Evolutionary conservation across 2,329 filamentous ascomycete genomes (phyloP), one percentile per base, ranked within the genome.

Genomic region (Calonectria pteridis): DNA sequence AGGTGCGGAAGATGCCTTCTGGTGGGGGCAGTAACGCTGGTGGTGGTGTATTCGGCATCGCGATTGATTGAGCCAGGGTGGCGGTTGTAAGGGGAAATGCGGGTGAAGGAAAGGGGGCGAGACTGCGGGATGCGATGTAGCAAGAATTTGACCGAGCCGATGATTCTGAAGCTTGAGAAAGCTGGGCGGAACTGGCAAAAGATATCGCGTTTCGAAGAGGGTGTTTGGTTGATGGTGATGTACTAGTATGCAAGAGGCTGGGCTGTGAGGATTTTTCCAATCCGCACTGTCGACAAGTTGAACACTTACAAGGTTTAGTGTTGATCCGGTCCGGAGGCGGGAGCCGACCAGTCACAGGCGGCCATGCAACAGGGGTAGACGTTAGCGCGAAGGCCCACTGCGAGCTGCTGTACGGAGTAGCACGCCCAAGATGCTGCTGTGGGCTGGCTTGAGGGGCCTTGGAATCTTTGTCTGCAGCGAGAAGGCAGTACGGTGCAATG

Each of bases 1-100:
- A 92, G 66, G 86, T 88, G 59, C 88, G 85, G 75, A 89, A 92
- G 81, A 92, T 91, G 76, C 89, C 89, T 81, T 92, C 90, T 65
- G 90, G 89, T 64, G 90, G 90, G 50, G 90, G 88, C 53, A 88
- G 85, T 74, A 91, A 84, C 73, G 84, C 83, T 58, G 87, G 84
- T 51, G 86, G 85, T 74, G 88, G 86, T 77, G 87, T 87, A 80
- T 86, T 86, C 74, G 86, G 84, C 87, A 88, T 88, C 51, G 82
- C 78, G 80, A 83, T 80, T 81, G 78, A 76, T 81, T 83, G 79
- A 77, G 81, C 80, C 77, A 83, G 78, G 76, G 77, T 81, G 78
- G 82, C 82, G 79, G 77, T 80, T 79, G 74, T 71, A 73, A 79
- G 74, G 77, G 80, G 77, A 70, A 76, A 75, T 73, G 79, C 80